Evolutionary conservation across 176 grass and related monocot genomes (phyloP), one percentile per base, ranked within the genome.

Genomic region (Metroxylon sagu): DNA sequence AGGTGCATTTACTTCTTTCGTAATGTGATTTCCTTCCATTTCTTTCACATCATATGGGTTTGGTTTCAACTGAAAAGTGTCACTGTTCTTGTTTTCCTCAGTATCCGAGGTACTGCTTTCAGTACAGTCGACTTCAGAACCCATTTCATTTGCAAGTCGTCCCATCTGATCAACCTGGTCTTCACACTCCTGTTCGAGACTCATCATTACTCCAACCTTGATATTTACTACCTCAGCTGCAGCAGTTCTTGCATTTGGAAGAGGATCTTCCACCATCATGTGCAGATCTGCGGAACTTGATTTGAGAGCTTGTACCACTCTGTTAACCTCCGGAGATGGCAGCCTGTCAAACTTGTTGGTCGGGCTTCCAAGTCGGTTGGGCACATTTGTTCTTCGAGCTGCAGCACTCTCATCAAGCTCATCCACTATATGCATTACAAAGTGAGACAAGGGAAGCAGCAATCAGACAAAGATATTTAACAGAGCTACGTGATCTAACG

Each of bases 251-350:
- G 81, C 81, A 60, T 63, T 62, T 56, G 77, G 81, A 70, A 85
- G 76, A 57, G 78, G 86, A 61, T 89, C 86, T 8, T 60, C 67
- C 10, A 82, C 39, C 19, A 51, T 63, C 63, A 50, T 70, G 4
- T 52, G 82, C 19, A 89, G 86, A 49, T 89, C 60, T 29, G 60
- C 59, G 29, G 71, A 76, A 62, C 82, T 85, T 82, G 68, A 70
- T 66, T 79, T 79, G 26, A 85, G 68, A 5, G 62, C 71, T 50
- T 76, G 25, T 31, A 69, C 50, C 19, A 75, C 67, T 54, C 76
- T 79, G 28, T 61, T 23, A 48, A 85, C 59, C 70, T 75, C 82
- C 50, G 87, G 75, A 0, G 75, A 76, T 3, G 60, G 67, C 35
- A 85, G 35, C 12, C 35, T 7, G 35, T 43, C 35, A 14, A 14